A percentile compares a stretch with the other conserved stretches of the same genome.
These are phyloP conservation scores for Acarospora socialis DNA, from an alignment of 2,329 filamentous ascomycete genomes.

Conservation along the genomic window DNA sequence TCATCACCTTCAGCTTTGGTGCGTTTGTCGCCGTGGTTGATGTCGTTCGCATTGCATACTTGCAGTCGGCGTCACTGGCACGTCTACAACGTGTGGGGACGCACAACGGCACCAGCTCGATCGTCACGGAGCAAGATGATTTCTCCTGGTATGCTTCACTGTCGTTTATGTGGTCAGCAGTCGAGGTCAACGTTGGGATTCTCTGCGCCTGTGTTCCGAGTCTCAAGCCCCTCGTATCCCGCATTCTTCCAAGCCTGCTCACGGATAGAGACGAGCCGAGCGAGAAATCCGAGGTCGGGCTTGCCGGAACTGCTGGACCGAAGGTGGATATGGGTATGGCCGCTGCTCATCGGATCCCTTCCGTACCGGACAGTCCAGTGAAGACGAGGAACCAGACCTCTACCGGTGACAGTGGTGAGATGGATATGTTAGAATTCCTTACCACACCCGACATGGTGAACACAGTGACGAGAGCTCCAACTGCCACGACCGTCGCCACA, in stretches of 20 bases:
- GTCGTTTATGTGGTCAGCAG: constrained; percentile 84
- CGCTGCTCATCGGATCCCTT: no score
- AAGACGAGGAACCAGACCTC: constrained; percentile 2
- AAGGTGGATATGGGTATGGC: no score
- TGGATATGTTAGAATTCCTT: constrained; percentile 40
- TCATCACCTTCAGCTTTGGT: constrained; percentile 74
- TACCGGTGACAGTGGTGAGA: constrained; percentile 18
- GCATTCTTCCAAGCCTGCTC: constrained; percentile 42
- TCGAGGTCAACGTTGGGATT: constrained; percentile 84
- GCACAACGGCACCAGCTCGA: constrained; percentile 8
- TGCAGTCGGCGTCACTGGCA: constrained; percentile 53
- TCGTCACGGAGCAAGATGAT: constrained; percentile 24
- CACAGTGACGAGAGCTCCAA: constrained; percentile 20
- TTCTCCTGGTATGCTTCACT: constrained; percentile 61
- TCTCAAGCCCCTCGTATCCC: constrained; percentile 68
- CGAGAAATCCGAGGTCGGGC: constrained; percentile 5
- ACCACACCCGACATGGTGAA: constrained; percentile 31
- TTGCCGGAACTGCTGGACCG: no score
- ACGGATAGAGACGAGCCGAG: constrained; percentile 33
- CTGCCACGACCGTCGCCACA: constrained; percentile 26
- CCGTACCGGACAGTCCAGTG: no score
- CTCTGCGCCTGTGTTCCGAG: constrained; percentile 87
- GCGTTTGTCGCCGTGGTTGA: constrained; percentile 81
- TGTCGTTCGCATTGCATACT: constrained; percentile 76
- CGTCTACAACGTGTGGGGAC: constrained; percentile 29